These are phyloP conservation scores for Xylaria sp. DNA, from an alignment of 2,329 filamentous ascomycete species.

Conservation along the genomic window DNA sequence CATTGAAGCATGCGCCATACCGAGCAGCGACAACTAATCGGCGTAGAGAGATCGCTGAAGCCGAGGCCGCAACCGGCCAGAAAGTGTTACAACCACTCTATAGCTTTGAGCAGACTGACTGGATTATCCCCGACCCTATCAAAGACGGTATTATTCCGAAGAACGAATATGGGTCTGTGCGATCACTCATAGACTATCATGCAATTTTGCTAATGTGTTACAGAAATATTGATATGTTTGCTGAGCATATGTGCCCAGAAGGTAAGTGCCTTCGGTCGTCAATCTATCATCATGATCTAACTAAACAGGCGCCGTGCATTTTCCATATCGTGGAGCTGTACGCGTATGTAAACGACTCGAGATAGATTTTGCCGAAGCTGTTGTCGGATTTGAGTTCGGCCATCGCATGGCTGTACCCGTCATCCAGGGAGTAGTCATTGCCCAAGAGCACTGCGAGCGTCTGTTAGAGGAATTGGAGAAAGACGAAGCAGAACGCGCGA, in stretches of 20 bases:
- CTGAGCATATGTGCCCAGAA: conserved; percentile 87
- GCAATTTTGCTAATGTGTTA: conserved; percentile 16
- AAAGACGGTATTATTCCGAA: conserved; percentile 87
- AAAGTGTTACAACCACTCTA: conserved; percentile 91
- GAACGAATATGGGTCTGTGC: conserved; percentile 78
- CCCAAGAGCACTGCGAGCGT: conserved; percentile 77
- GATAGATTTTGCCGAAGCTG: conserved; percentile 92
- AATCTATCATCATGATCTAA: conserved; percentile 28
- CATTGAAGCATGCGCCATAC: conserved; percentile 88
- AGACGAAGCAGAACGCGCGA: conserved; percentile 77
- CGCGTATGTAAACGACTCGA: conserved; percentile 84
- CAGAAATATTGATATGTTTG: conserved; percentile 91
- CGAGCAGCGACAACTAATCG: conserved; percentile 89
- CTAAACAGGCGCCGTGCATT: conserved; percentile 75
- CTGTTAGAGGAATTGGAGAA: conserved; percentile 82
- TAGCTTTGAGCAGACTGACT: conserved; percentile 86
- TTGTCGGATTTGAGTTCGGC: conserved; percentile 96
- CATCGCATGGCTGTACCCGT: conserved; percentile 93
- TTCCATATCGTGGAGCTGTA: conserved; percentile 80
- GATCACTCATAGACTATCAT: conserved; percentile 10
- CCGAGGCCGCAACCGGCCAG: conserved; percentile 79
- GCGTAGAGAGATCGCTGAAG: conserved; percentile 88
- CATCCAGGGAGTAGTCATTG: conserved; percentile 88
- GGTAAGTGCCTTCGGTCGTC: conserved; percentile 46
- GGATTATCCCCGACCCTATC: conserved; percentile 92